Percentiles rank a stretch among this genome's conserved stretches.
Conservation (phyloP, 441 rosid species). For the Populus trichocarpa region DNA sequence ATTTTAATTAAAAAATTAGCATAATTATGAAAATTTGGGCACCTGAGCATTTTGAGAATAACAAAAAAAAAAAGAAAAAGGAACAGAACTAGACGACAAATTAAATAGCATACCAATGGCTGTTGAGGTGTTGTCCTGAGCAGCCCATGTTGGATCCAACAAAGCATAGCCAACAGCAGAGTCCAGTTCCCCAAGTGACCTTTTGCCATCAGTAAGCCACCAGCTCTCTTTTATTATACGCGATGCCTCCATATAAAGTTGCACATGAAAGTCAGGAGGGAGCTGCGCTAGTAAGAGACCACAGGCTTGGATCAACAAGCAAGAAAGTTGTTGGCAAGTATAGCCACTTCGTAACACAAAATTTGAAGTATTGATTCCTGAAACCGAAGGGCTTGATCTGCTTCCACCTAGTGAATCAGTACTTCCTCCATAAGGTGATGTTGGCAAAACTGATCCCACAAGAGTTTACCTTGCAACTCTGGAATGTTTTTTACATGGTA, state of each 20-base stretch:
- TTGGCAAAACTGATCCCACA: conserved; percentile 66
- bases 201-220: conserved; percentile 90
- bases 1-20: neutral
- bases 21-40: neutral
- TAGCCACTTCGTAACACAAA: conserved; percentile 94
- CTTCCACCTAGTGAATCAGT: conserved; percentile 88
- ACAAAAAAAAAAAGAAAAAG: neutral
- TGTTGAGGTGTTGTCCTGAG: conserved; percentile 96
- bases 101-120: conserved; percentile 65
- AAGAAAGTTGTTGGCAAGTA: conserved; percentile 92
- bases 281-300: conserved; percentile 95
- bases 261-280: conserved; percentile 79
- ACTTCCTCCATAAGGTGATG: conserved; percentile 97
- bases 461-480: no score
- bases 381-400: conserved; percentile 70
- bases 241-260: conserved; percentile 80
- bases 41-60: neutral
- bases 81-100: conserved; percentile 1
- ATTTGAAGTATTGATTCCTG: conserved; percentile 79
- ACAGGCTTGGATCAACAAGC: conserved; percentile 94
- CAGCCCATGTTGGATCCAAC: conserved; percentile 98
- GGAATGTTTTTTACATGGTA: no score
- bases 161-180: conserved; percentile 93
- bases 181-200: conserved; percentile 73
- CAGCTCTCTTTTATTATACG: conserved; percentile 80